Base-by-base conservation (phyloP, 1,139 yeast genomes). In the Candida sp. region DNA sequence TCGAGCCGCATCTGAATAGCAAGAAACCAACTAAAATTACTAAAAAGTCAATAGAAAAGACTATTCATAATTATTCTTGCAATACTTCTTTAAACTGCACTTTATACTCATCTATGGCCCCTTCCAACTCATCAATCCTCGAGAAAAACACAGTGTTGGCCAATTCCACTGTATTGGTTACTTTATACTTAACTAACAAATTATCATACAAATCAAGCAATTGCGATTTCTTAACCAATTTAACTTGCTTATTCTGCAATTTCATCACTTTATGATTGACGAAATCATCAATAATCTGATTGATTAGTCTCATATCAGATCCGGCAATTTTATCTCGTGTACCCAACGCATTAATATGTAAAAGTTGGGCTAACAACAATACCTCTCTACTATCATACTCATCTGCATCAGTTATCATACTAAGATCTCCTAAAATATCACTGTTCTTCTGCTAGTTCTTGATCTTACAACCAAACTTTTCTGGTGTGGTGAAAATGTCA, bases 91-190 rank as follows among this genome's bases (percentile, higher is more conserved):
- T 27, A 35, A 57, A 56, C 19, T 49, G 46, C 5, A 39, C 25
- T 36, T 50, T 54, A n/a, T 45, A 42, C 4, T 35, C 32, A 2
- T 45, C 49, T 4, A 57, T 50, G 2, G 40, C 43, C 6, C 35
- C 27, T 34, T 54, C 52, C 29, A 58, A 43, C 36, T 57, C 58
- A 8, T 50, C 53, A 4, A 58, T 45, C 35, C 61, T 43, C 11
- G 35, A 35, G 32, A 45, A 56, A 47, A 57, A 57, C n/a, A 47
- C 49, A 7, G 35, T 33, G 42, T 58, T 55, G 22, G 63, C 63
- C 46, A 58, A 48, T 19, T 54, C 57, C 11, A 55, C 58, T 5
- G 61, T 56, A 39, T 46, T 51, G 6, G 34, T 36, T 21, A 54
- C 54, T 9, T 49, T 43, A 40, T 48, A 48, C 15, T 43, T 36